Evolutionary conservation across 129 eudicot species (phyloP), one percentile per base, ranked within the genome.

Genomic region (Artemisia tridentata): DNA sequence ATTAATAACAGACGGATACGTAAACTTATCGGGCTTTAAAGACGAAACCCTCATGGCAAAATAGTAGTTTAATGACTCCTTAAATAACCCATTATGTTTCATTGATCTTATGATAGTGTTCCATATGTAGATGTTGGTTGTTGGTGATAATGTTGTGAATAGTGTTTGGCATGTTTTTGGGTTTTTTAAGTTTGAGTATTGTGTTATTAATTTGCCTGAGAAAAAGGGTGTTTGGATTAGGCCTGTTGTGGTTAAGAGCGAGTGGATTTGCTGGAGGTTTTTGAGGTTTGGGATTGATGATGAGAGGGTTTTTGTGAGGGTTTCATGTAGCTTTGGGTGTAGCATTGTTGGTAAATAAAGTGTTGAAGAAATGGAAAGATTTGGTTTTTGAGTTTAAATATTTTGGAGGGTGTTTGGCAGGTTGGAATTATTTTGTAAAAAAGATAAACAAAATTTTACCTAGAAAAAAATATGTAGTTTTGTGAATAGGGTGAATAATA

Each of bases 1-100:
- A 75, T 86, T 89, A 23, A 89, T 86, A 61, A 89, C 88, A 18
- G 92, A 82, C 72, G 96, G 92, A 57, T 86, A 89, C 17, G 92
- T 89, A 47, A 80, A 82, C 0, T 66, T 82, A 76, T 89, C 92
- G 0, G 90, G 90, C 41, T 60, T 70, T 72, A 89, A 57, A 14
- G 69, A 78, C 71, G 76, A 73, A 23, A 8, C 75, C 64, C 75
- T 72, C 92, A 89, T 84, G 27, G 80, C 63, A 3, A 23, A 51
- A 51, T 85, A 88, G 69, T 82, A 78, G 49, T 66, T 67, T 54
- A 88, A 71, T 14, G 92, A 89, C 23, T 86, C 60, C 49, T 53
- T 14, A 72, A 31, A 84, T 17, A 86, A 73, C 21, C 83, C 90
- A 72, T 80, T 84, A 60, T 80, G 89, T 27, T 87, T 86, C 90